These are phyloP conservation scores for Pseudonitzschia pungens DNA, from an alignment of 108 stramenopile genomes.

Conservation along the genomic window DNA sequence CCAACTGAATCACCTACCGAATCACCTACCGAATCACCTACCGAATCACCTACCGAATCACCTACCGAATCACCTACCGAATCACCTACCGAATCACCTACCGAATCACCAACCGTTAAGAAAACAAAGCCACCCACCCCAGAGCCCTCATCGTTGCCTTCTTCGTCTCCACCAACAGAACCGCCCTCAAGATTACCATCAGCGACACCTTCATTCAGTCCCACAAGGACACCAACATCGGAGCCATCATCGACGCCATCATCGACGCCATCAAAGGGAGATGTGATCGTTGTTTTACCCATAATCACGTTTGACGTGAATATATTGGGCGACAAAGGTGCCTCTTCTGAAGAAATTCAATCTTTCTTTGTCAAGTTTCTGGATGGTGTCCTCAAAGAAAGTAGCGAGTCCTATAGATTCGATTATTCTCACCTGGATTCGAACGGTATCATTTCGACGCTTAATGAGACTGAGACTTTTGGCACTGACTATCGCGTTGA, in stretches of 20 bases:
- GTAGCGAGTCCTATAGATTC: constrained; percentile 5
- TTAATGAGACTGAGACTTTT: neutral
- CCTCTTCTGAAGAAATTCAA: constrained; percentile 9
- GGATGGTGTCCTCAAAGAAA: constrained; percentile 17
- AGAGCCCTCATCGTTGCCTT: neutral
- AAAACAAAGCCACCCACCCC: too few species aligned
- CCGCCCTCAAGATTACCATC: neutral
- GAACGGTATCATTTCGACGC: constrained; percentile 16
- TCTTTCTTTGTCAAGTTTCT: constrained; percentile 19
- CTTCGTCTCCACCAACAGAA: neutral
- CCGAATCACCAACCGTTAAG: constrained; percentile 2
- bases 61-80: constrained; percentile 10
- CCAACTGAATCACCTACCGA: constrained; percentile 9
- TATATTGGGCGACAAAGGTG: constrained; percentile 12
- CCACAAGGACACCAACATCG: neutral
- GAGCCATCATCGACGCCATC: neutral
- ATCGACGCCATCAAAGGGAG: neutral
- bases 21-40: constrained; percentile 9
- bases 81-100: constrained; percentile 2
- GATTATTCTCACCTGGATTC: constrained; percentile 19
- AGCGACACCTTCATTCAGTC: neutral
- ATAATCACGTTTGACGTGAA: constrained; percentile 22
- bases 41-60: neutral
- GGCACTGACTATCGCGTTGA: constrained; percentile 17
- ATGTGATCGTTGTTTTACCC: constrained; percentile 10